Conservation (phyloP, 176 grass and related monocot genomes). For the Aegilops umbellulata region DNA sequence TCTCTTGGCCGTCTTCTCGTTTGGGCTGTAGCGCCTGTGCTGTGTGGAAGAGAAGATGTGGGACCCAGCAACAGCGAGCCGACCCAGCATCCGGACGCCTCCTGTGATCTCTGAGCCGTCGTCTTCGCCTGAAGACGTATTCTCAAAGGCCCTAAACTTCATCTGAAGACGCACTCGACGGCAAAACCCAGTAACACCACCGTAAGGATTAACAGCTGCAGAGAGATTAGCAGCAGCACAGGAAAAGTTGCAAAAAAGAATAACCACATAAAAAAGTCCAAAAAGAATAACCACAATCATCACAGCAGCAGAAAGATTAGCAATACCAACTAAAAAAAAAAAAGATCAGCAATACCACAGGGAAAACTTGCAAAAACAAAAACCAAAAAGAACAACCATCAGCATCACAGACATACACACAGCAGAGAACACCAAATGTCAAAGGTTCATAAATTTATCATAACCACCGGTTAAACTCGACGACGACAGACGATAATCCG, state of each 20-base stretch:
- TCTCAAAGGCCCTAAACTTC: fast-evolving
- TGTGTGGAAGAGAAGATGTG: constrained; percentile 10
- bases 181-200: too few species aligned
- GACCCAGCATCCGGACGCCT: neutral
- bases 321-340: too few species aligned
- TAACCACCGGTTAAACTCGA: neutral
- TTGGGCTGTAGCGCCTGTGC: neutral
- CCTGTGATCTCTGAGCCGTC: fast-evolving
- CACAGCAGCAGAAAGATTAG: neutral
- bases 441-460: neutral
- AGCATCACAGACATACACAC: neutral
- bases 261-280: neutral
- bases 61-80: neutral
- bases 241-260: too few species aligned
- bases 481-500: neutral
- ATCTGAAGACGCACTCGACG: neutral
- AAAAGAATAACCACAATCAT: neutral
- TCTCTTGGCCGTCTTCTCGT: neutral
- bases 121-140: neutral
- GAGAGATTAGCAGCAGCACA: too few species aligned
- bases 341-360: neutral
- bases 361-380: neutral
- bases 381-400: neutral
- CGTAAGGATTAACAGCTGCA: too few species aligned
- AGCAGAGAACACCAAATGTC: neutral